Evolutionary conservation across 768 basidiomycete species (phyloP).

Genomic region (Exidia glandulosa): DNA sequence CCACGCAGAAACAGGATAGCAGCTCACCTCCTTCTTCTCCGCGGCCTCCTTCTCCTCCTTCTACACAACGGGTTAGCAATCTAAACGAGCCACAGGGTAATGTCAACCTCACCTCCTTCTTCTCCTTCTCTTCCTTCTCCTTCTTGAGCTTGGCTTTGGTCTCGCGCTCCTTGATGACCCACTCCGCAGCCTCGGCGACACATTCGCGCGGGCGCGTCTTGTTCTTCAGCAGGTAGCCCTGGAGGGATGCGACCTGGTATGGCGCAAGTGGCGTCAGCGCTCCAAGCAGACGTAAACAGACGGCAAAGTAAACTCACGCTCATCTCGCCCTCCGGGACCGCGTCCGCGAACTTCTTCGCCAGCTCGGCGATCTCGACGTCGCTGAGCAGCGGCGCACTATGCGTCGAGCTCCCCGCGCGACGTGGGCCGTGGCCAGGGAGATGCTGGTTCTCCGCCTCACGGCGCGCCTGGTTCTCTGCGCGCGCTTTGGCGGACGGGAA

Average conservation of each 20-base stretch:
- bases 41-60: conserved; percentile 3
- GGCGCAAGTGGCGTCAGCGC: background rate
- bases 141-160: conserved; percentile 77
- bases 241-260: conserved; percentile 63
- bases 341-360: conserved; percentile 71
- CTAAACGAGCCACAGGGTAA: background rate
- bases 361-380: conserved; percentile 68
- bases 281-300: background rate
- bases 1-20: background rate
- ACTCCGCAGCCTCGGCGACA: conserved; percentile 67
- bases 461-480: conserved; percentile 9
- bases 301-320: conserved; percentile 46
- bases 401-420: conserved; percentile 24
- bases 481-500: conserved; percentile 56
- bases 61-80: conserved; percentile 1
- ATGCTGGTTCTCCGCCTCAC: conserved; percentile 47
- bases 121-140: conserved; percentile 32
- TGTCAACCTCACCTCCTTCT: conserved; percentile 35
- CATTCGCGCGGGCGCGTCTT: conserved; percentile 83
- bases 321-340: conserved; percentile 79
- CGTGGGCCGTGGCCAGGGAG: conserved; percentile 47
- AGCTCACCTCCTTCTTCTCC: conserved; percentile 39
- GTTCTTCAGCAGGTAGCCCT: conserved; percentile 81
- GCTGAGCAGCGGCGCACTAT: conserved; percentile 55
- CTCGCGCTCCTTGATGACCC: conserved; percentile 74